Evolutionary conservation across 1,139 yeast species (phyloP).

Genomic region (Starmera stellimalicola): DNA sequence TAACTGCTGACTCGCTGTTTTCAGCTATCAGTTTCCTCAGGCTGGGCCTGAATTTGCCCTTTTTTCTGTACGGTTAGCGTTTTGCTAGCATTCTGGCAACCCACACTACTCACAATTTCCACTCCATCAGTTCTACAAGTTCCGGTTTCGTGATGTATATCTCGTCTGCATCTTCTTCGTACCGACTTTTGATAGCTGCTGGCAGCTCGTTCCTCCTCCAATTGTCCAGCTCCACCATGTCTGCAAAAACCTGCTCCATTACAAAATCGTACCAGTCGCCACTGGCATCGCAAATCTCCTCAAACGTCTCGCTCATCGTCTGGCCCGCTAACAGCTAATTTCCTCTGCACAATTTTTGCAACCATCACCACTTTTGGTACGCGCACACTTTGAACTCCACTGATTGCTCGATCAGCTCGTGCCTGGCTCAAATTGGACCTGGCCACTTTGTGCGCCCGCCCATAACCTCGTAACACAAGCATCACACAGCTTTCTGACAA

Average conservation of each 20-base stretch:
- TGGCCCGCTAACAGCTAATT: background rate
- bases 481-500: no score
- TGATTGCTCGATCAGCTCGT: no score
- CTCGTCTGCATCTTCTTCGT: conserved; percentile 1
- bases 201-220: conserved; percentile 13
- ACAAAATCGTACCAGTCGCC: conserved; percentile 5
- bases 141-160: conserved; percentile 11
- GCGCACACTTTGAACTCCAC: background rate
- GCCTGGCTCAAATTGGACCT: no score
- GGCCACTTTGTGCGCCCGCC: no score
- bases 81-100: background rate
- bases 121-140: conserved; percentile 14
- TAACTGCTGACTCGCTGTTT: conserved; percentile 10
- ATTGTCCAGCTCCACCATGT: conserved; percentile 8
- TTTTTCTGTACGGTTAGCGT: conserved; percentile 3
- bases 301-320: background rate
- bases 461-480: no score
- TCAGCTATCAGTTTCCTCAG: conserved; percentile 13
- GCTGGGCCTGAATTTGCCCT: conserved; percentile 19
- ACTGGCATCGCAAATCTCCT: conserved; percentile 4
- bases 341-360: background rate
- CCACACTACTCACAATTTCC: conserved; percentile 11
- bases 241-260: conserved; percentile 4
- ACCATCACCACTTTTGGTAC: background rate
- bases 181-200: conserved; percentile 3